Percentiles rank a stretch among this genome's conserved stretches.
These are phyloP conservation scores for Parastagonospora nodorum DNA, from an alignment of 2,329 filamentous ascomycete species.

Conservation along the genomic window DNA sequence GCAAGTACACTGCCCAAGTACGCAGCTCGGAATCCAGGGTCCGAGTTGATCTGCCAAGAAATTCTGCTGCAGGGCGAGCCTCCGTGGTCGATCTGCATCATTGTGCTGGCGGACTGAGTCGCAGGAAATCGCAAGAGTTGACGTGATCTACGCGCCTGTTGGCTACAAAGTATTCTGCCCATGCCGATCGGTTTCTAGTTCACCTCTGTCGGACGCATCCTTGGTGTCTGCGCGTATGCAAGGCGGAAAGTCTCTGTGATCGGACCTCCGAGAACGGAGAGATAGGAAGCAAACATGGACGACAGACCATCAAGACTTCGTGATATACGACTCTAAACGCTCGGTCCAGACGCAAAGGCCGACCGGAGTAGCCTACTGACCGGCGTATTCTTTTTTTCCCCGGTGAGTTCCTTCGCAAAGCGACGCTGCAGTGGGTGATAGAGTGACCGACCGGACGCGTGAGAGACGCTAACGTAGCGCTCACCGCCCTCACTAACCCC, in stretches of 20 bases:
- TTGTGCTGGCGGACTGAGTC: too few relatives aligned
- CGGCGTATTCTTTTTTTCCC: neutral
- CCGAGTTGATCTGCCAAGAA: too few relatives aligned
- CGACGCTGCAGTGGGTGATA: neutral
- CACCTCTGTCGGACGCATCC: neutral
- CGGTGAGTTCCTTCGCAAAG: neutral
- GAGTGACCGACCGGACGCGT: neutral
- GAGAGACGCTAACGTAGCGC: neutral
- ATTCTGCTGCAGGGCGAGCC: too few relatives aligned
- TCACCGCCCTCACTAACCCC: conserved; percentile 14
- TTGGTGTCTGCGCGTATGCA: neutral
- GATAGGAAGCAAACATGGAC: neutral
- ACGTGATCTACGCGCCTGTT: neutral
- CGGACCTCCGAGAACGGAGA: conserved; percentile 3
- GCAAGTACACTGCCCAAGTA: too few relatives aligned
- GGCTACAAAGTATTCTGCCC: neutral
- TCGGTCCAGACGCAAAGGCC: too few relatives aligned
- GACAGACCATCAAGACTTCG: neutral
- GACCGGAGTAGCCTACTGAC: too few relatives aligned
- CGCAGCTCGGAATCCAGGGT: too few relatives aligned
- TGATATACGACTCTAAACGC: too few relatives aligned
- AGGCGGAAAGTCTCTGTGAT: neutral
- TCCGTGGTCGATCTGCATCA: too few relatives aligned
- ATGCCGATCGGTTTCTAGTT: neutral
- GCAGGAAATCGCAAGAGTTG: too few relatives aligned